Base-by-base conservation (phyloP, 192 early-diverging fungal genomes). In the Dissophora globulifera region DNA sequence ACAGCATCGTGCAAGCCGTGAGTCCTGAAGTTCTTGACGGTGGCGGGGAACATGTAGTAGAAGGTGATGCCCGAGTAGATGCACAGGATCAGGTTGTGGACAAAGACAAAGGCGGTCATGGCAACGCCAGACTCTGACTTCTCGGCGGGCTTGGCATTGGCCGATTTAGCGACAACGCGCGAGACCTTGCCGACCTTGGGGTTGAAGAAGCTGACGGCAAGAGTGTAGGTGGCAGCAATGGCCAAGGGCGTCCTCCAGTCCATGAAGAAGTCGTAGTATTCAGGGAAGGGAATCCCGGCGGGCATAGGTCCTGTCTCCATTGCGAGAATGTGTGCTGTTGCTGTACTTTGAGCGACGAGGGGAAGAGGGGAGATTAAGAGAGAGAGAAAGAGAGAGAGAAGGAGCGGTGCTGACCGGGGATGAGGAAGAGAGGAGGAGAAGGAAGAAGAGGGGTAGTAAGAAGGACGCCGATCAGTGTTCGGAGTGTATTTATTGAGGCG, bases 51-150 rank as follows among this genome's bases (percentile, higher is more conserved):
- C 81, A 89, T 87, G 53, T 80, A 70, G 53, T 84, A 66, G 58
- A 93, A 95, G 7, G 91, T 91, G 54, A 88, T 84, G 10, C 70
- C 86, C 9, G 92, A 93, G 74, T 92, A 95, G 8, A 90, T 59
- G 35, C 85, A 86, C 20, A 95, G 79, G 26, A 82, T 45, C 35
- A 88, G 70, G 78, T 95, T 95, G 82, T 95, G 94, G 10, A 90
- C 47, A 67, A 93, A 87, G 16, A 93, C 89, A 67, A 94, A 81
- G 40, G 83, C 80, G 54, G 87, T 95, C 86, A 95, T 91, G 35
- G 81, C 79, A 27, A 70, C 35, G 7, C 69, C 68, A 26, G 78
- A 80, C 69, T 78, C 40, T 3, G 59, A 58, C 49, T 70, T 53
- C 58, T 64, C 54, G n/a, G 60, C 43, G 33, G 67, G 58, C 62